Evolutionary conservation across 148 eudicot genomes (phyloP), one percentile per base, ranked within the genome.

Genomic region (Camellia japonica): DNA sequence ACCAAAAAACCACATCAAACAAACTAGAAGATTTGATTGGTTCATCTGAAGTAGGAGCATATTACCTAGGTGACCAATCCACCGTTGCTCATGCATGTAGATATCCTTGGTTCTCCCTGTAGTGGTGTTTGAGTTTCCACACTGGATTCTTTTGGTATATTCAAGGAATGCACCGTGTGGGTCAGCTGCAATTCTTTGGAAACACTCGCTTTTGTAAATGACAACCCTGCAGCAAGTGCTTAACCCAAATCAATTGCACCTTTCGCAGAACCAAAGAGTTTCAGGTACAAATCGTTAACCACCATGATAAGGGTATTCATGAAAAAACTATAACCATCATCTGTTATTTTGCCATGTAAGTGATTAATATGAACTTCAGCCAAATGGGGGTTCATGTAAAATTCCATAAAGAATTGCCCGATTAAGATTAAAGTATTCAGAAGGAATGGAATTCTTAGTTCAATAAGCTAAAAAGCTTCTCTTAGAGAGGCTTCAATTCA

Each of bases 251-350:
- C 73, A 94, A 76, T 82, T 90, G 94, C 78, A 84, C 81, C 78
- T 79, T 91, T 91, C 19, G 85, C 92, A 61, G 74, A 71, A 9
- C 85, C 89, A 78, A 88, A 78, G 79, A 94, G 83, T 77, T 90
- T 91, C 11, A 71, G 71, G 78, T 84, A 92, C 87, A 91, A 83
- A 60, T 84, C 89, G 86, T 88, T 87, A 81, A 90, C 93, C 81
- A 94, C 62, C 65, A 83, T 84, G 30, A 83, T 79, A 38, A 92
- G 85, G 16, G 84, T 55, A 59, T 74, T 83, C 0, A 88, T 85
- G 84, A 94, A 92, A 13, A 82, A 87, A 49, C 71, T 78, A 81
- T 91, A 94, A 63, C 98, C 97, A 88, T 94, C 97, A 88, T 94
- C 98, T 79, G 82, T 92, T 30, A 91, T 82, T 80, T 89, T 82